Percentiles rank a stretch among this genome's conserved stretches.
Evolutionary conservation across 345 rosid species (phyloP).

Genomic region (Eucalyptus viminalis): DNA sequence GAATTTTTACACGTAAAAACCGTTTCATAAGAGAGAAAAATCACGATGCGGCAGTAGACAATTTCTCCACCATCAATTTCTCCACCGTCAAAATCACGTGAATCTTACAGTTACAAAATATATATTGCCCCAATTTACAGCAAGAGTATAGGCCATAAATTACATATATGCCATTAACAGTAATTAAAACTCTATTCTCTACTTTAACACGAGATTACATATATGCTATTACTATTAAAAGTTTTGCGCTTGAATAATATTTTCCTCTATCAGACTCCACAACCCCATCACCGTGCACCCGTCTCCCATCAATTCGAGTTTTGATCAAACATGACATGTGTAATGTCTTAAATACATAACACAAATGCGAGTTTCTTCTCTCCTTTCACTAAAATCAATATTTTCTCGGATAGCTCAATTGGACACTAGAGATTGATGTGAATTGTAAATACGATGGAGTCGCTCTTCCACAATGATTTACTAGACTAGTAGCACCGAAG

Average conservation of each 20-base stretch:
- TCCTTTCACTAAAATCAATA: not conserved
- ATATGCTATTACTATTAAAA: rapidly evolving
- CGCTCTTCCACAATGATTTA: not conserved
- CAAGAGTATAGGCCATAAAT: not conserved
- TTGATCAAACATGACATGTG: not conserved
- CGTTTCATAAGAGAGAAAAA: not conserved
- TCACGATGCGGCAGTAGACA: too few relatives aligned
- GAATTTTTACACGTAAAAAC: not conserved
- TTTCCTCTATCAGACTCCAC: not conserved
- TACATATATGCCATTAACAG: not conserved
- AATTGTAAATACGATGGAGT: not conserved
- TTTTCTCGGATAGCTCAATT: not conserved
- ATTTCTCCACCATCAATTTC: not conserved
- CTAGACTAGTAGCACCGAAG: not conserved
- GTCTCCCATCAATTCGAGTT: not conserved
- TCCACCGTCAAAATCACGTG: not conserved
- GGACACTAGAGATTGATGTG: not conserved
- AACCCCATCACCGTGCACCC: rapidly evolving
- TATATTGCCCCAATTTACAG: not conserved
- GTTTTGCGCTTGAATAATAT: too few relatives aligned
- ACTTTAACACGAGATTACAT: not conserved
- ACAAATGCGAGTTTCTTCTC: not conserved
- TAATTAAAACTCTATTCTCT: not conserved
- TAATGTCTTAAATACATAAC: not conserved
- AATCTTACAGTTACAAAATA: too few relatives aligned